Percentiles rank a stretch among this genome's conserved stretches.
Conservation (phyloP, 208 protist species). For the Zelonia costaricensis region DNA sequence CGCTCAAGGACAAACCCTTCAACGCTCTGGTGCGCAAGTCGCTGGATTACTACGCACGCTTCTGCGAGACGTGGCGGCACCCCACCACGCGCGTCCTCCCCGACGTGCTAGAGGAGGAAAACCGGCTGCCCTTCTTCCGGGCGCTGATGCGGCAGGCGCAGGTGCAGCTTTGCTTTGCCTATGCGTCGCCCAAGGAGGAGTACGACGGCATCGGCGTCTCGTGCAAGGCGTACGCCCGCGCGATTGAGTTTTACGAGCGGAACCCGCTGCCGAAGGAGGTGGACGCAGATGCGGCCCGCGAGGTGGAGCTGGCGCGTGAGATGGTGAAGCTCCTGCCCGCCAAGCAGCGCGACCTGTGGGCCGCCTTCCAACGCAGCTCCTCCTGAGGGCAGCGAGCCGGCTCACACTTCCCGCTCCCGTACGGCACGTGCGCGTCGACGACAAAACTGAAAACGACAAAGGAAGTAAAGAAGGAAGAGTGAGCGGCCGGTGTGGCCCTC, state of each 20-base stretch:
- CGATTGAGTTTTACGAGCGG: constrained; percentile 55
- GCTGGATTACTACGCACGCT: constrained; percentile 61
- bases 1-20: constrained; percentile 64
- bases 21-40: constrained; percentile 67
- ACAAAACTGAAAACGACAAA: background rate
- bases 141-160: constrained; percentile 77
- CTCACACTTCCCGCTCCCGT: background rate
- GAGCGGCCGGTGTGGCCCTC: too few relatives aligned
- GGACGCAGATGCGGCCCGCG: background rate
- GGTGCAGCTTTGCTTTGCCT: constrained; percentile 48
- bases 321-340: constrained; percentile 71
- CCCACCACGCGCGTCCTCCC: constrained; percentile 52
- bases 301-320: constrained; percentile 57
- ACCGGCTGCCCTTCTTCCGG: constrained; percentile 74
- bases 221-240: constrained; percentile 54
- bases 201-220: constrained; percentile 69
- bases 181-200: constrained; percentile 60
- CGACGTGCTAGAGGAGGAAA: constrained; percentile 66
- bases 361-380: constrained; percentile 41
- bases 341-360: constrained; percentile 76
- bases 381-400: constrained; percentile 1
- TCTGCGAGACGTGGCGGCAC: constrained; percentile 79
- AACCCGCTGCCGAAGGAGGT: constrained; percentile 38
- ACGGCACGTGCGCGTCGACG: background rate
- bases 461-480: background rate